These are phyloP conservation scores for Cryphonectria parasitica DNA, from an alignment of 2,329 filamentous ascomycete species.

Conservation along the genomic window DNA sequence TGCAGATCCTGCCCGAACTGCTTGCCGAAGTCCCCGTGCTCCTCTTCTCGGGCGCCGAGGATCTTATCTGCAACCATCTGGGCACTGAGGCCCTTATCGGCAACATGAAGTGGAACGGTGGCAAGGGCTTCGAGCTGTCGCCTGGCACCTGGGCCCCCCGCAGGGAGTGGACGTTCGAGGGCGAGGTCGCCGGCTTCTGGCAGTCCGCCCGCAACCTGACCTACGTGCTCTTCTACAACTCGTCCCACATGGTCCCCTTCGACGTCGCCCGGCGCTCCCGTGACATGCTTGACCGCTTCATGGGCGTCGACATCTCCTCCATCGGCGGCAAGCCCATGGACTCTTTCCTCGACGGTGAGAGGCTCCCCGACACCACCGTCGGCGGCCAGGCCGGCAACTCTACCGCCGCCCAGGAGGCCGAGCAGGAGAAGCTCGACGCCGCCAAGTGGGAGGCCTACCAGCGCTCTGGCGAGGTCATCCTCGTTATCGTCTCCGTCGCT, in stretches of 20 bases:
- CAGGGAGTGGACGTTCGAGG: constrained; percentile 92
- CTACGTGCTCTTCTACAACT: constrained; percentile 93
- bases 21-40: constrained; percentile 77
- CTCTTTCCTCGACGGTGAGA: constrained; percentile 83
- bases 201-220: constrained; percentile 94
- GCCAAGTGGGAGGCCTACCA: constrained; percentile 90
- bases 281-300: constrained; percentile 97
- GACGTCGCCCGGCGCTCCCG: constrained; percentile 84
- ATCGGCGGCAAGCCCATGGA: constrained; percentile 83
- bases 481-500: constrained; percentile 78
- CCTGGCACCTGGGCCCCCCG: constrained; percentile 91
- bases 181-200: constrained; percentile 84
- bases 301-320: constrained; percentile 86
- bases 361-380: constrained; percentile 76
- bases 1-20: constrained; percentile 76
- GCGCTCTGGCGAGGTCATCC: constrained; percentile 81
- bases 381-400: constrained; percentile 64
- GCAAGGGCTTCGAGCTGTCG: constrained; percentile 85
- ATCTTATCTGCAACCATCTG: constrained; percentile 96
- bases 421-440: constrained; percentile 74
- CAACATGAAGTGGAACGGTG: constrained; percentile 90
- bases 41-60: constrained; percentile 90
- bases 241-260: constrained; percentile 97
- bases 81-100: constrained; percentile 91
- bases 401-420: constrained; percentile 67